Evolutionary conservation across 169 alveolate species (phyloP), one percentile per base, ranked within the genome.

Genomic region (Plasmodium gallinaceum): DNA sequence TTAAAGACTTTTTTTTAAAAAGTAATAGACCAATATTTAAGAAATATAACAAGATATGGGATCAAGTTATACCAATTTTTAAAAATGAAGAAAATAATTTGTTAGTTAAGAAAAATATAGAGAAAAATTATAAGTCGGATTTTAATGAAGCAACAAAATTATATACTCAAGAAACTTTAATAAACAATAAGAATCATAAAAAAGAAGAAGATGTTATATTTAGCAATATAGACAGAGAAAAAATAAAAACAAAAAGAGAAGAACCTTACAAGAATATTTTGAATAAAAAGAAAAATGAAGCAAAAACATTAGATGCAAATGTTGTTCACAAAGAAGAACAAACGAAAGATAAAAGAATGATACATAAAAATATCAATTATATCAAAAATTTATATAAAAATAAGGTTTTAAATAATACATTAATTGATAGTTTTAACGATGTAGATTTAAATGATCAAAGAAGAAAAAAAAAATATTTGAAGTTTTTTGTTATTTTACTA

Each of bases 401-500:
- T 43, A 83, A 68, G 10, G 65, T 61, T 4, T 51, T 83, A 42
- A 68, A 24, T 10, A 83, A 69, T 73, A 83, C 91, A 20, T 18
- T 83, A 71, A 83, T 83, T 37, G 85, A 83, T 51, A 83, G 69
- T 51, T 83, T 83, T 52, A 62, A 42, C 26, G 83, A 83, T 51
- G 83, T 83, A 6, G 83, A 83, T 52, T 54, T 83, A 39, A 52
- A 83, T 10, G 91, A 83, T 32, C 61, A 83, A 43, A 69, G 64
- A 57, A 83, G 72, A 12, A 83, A 68, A 46, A 69, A 83, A 57
- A 68, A 39, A 60, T 68, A 62, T 37, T 52, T 83, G 65, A 83
- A 83, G n/a, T 83, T 83, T 83, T 83, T 83, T 46, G 57, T 61
- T 26, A 68, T 83, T 16, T 48, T 83, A 54, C 39, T 83, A 16